These are phyloP conservation scores for Solanum aculeatissimum DNA, from an alignment of 305 asterid species.

Conservation along the genomic window DNA sequence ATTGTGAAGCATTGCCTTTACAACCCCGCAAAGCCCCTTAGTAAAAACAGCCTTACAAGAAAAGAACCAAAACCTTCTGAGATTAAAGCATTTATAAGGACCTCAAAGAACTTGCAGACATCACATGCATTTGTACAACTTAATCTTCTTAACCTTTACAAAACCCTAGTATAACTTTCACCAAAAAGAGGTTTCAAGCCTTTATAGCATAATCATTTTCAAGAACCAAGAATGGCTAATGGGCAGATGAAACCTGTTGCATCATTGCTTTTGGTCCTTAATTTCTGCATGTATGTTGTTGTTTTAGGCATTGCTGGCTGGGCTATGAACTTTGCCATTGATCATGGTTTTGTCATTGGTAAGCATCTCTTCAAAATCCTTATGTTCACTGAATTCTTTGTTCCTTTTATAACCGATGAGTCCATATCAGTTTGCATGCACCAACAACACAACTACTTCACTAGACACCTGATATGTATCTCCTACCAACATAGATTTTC, in stretches of 20 bases:
- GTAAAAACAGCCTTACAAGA: slow-evolving; percentile 49
- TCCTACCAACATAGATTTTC: not conserved
- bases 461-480: not conserved
- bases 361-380: not conserved
- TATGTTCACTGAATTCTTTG: not conserved
- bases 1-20: slow-evolving; percentile 36
- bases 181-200: not conserved
- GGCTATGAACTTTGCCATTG: slow-evolving; percentile 72
- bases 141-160: not conserved
- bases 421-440: not conserved
- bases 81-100: slow-evolving; percentile 11
- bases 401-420: not conserved
- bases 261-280: slow-evolving; percentile 54
- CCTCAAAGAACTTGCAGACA: not conserved
- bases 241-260: slow-evolving; percentile 45
- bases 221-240: slow-evolving; percentile 34
- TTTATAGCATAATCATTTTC: not conserved
- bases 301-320: slow-evolving; percentile 72
- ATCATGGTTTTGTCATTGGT: slow-evolving; percentile 81
- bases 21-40: slow-evolving; percentile 30
- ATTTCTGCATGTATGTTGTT: slow-evolving; percentile 74
- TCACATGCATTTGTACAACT: not conserved
- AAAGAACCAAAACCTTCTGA: slow-evolving; percentile 37
- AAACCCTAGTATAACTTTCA: not conserved
- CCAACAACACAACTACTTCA: not conserved